Base-by-base conservation (phyloP, 805 yeast species). In the Kodamaea fukazawae region DNA sequence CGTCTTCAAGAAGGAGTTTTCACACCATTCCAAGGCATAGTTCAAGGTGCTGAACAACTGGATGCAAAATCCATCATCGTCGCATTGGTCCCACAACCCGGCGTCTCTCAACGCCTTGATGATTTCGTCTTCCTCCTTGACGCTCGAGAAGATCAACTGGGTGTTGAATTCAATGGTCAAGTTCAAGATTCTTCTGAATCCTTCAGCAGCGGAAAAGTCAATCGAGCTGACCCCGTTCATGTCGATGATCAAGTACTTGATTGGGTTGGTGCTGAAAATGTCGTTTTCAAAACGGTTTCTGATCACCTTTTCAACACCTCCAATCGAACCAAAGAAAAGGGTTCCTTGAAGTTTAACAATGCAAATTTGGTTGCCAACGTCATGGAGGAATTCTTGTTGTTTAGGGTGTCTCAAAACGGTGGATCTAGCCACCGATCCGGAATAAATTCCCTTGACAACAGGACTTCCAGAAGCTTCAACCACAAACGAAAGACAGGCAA, bases 161-260 rank as follows among this genome's bases (percentile, higher is more conserved):
- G 91, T 83, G 38, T 73, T 71, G 45, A 79, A 82, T 14, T 84
- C 81, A 43, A 76, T 76, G 12, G 88, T 67, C 51, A 90, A 75
- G 46, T 95, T 83, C 57, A 86, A 79, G 45, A 93, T 83, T 51
- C 96, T 72, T 50, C 89, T 79, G 58, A 93, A 86, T 0, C 97
- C 96, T 60, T 93, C 98, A 7, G 96, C 96, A 0, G 98, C 97
- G 33, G 96, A 85, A 53, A 86, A 93, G 61, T 93, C 99, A 47
- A 93, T 79, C 34, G 85, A 75, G 36, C 75, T 73, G 22, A 93
- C 96, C 28, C 83, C 79, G 49, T 82, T 82, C 74, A 93, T 81
- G 63, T 93, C 99, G 34, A 93, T 58, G 36, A 93, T 79, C 46
- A 93, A 65, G 57, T 81, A 93, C 53, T 85, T 79, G 51, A 93